Base-by-base conservation (phyloP, 2,329 filamentous ascomycete genomes). In the Trichoderma polysporum region DNA sequence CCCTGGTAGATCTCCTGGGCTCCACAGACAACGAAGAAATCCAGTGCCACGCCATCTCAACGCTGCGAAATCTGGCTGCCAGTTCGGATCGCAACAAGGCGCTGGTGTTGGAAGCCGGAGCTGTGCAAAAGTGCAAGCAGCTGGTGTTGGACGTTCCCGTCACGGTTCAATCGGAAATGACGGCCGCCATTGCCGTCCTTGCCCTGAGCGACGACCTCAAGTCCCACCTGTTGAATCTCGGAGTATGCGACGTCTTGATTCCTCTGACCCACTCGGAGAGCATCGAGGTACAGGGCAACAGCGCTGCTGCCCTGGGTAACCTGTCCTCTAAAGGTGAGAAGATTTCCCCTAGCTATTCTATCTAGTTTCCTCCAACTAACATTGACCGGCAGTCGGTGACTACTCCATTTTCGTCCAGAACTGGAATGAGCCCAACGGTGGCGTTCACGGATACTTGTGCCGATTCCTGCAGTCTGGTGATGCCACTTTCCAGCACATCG, bases 21-120 rank as follows among this genome's bases (percentile, higher is more conserved):
- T 96, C 93, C 10, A 97, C 94, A 0, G 94, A 98, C 73, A 97
- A 97, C 76, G 95, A 99, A 79, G 95, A 99, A 77, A 99, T 99
- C 60, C 95, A 99, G 77, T 99, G 95, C 76, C 95, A 99, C 76
- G 95, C 95, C 66, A 99, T 99, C 71, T 98, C 95, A 5, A 99
- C 95, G 0, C 85, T 99, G 57, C 89, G 95, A 70, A 99, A 99
- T 75, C 85, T 99, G 67, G 95, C 95, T 7, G 95, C 95, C 65
- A 98, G 94, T 80, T 98, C 94, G 8, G 95, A 99, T 77, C 90
- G 93, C 70, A 99, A 99, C 85, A 99, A 99, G 82, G 92, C 96
- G 67, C 85, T 99, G n/a, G 95, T 99, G 1, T 83, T 99, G 57
- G 93, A 98, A 79, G 95, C 95, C 37, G 95, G 95, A 27, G 95